Conservation (phyloP, 768 basidiomycete genomes). For the Boletus sensibilis region DNA sequence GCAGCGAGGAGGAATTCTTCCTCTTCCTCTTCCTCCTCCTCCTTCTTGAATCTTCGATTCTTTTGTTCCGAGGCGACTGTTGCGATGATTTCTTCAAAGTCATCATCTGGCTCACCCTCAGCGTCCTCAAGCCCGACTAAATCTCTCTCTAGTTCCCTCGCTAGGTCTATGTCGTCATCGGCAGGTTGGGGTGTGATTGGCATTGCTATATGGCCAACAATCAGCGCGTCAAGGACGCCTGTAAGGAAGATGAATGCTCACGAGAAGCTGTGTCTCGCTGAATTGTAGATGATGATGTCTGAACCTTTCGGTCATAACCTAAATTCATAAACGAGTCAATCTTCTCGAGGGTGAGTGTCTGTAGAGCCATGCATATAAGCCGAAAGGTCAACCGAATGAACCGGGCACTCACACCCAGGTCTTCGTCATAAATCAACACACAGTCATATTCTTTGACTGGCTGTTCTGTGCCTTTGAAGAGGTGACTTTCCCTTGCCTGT, state of each 20-base stretch:
- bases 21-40: conserved; percentile 31
- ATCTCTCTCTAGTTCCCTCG: conserved; percentile 30
- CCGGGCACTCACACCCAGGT: conserved; percentile 51
- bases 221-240: background rate
- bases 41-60: conserved; percentile 33
- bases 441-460: conserved; percentile 71
- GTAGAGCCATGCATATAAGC: conserved; percentile 13
- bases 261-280: conserved; percentile 19
- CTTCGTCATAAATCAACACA: conserved; percentile 78
- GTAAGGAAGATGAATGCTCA: conserved; percentile 13
- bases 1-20: conserved; percentile 32
- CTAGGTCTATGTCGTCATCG: conserved; percentile 28
- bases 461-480: conserved; percentile 58
- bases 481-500: conserved; percentile 52
- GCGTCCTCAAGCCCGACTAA: conserved; percentile 34
- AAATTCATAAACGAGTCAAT: conserved; percentile 64
- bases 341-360: conserved; percentile 76
- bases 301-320: conserved; percentile 47
- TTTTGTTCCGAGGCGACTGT: conserved; percentile 23
- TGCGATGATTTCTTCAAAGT: conserved; percentile 43
- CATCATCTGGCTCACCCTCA: conserved; percentile 44
- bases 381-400: background rate
- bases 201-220: conserved; percentile 14
- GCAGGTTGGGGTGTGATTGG: conserved; percentile 23
- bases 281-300: conserved; percentile 23